Evolutionary conservation across 805 yeast genomes (phyloP), one percentile per base, ranked within the genome.

Genomic region (Candida pini): DNA sequence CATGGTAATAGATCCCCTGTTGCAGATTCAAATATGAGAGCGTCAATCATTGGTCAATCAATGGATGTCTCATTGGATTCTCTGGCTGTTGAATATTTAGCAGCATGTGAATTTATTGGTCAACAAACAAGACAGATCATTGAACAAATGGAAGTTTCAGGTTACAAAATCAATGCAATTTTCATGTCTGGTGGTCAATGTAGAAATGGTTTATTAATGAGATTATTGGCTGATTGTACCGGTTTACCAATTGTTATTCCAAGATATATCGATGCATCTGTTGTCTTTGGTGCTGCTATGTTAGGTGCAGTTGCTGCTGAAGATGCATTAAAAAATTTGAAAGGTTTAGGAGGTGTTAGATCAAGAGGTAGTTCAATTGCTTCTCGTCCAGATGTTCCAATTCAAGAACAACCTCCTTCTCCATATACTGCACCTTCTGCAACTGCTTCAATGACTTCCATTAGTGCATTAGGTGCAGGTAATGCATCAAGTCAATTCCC

Each of bases 1-100:
- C 95, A 89, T 58, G 98, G 98, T 27, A 92, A 92, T 64, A 71
- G 98, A 58, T 85, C 96, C 2, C 98, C 98, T n/a, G 80, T 92
- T 48, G 97, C 97, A 9, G 97, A 92, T 53, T 88, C 95, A 8
- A 64, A 70, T 38, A 92, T 92, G 98, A 73, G 83, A 38, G 97
- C 97, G 9, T 75, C 89, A 3, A 81, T 92, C 40, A 81, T 88
- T 45, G 98, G 98, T 3, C 88, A 84, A 51, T 76, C 90, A 3
- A 86, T 92, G 95, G 97, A 92, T 56, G 65, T 73, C 9, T 79
- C 95, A 0, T 66, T 92, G 27, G 86, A 88, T 48, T 86, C 84
- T 42, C 67, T 92, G 47, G 96, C 97, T 1, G 58, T 86, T 40
- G 81, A 78, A 47, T 92, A 92, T 55, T 71, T 89, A 32, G 97